Percentiles rank a stretch among this genome's conserved stretches.
Evolutionary conservation across 805 yeast genomes (phyloP).

Genomic region (Starmerella lactis-condensi): DNA sequence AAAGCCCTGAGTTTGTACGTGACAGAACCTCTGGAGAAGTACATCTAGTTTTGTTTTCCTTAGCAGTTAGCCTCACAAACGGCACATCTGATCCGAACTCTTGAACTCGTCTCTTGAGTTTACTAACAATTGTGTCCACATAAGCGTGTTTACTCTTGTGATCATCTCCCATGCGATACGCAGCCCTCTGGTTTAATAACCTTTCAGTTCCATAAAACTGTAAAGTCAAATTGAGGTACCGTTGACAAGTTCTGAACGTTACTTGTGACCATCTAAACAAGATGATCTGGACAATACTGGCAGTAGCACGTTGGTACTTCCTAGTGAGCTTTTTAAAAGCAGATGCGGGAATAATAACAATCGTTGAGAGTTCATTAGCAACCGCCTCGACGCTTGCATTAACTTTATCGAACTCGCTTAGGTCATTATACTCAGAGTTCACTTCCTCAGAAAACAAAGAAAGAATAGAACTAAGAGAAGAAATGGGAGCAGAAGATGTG

Average conservation of each 20-base stretch:
- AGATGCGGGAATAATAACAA: conserved; percentile 76
- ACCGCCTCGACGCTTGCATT: conserved; percentile 40
- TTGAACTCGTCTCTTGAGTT: neutral
- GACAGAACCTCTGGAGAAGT: neutral
- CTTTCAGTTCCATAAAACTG: conserved; percentile 67
- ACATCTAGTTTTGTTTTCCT: neutral
- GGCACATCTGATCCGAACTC: conserved; percentile 1
- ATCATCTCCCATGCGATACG: conserved; percentile 5
- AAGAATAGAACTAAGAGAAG: conserved; percentile 63
- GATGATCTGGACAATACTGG: conserved; percentile 87
- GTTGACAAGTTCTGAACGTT: conserved; percentile 77
- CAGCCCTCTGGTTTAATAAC: conserved; percentile 30
- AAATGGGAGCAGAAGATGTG: conserved; percentile 66
- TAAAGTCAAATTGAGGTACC: conserved; percentile 64
- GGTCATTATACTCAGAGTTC: conserved; percentile 10
- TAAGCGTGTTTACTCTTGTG: conserved; percentile 4
- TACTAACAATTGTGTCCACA: too few relatives aligned
- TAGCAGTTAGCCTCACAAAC: neutral
- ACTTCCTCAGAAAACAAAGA: conserved; percentile 45
- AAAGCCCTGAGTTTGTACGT: conserved; percentile 15
- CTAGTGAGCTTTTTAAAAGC: conserved; percentile 56
- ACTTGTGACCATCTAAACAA: conserved; percentile 72
- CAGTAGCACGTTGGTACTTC: conserved; percentile 72
- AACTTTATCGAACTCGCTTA: conserved; percentile 13
- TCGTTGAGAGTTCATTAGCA: conserved; percentile 58